These are phyloP conservation scores for Petunia secreta DNA, from an alignment of 257 asterid genomes.

Conservation along the genomic window DNA sequence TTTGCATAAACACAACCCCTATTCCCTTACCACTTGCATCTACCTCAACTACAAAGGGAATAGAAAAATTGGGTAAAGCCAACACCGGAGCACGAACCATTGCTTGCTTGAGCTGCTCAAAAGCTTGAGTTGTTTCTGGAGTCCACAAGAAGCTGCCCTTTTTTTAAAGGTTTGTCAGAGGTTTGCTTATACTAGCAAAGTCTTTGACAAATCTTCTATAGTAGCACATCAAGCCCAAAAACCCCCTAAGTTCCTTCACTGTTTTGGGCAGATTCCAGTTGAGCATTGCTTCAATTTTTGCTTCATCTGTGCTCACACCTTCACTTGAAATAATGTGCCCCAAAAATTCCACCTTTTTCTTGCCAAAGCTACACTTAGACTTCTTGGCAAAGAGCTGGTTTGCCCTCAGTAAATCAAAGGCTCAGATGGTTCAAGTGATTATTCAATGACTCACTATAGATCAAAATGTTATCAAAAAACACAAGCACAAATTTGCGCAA, in stretches of 20 bases:
- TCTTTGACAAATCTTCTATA: background rate
- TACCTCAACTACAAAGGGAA: no score
- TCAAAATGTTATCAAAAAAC: background rate
- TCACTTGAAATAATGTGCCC: background rate
- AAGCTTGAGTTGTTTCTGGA: background rate
- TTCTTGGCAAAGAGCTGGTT: background rate
- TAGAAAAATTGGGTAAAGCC: no score
- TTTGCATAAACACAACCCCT: no score
- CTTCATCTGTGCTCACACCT: no score
- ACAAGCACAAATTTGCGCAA: background rate
- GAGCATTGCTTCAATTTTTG: no score
- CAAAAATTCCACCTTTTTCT: background rate
- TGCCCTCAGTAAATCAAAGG: background rate
- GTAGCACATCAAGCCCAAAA: background rate
- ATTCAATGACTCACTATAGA: background rate
- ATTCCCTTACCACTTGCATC: no score
- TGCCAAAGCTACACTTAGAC: no score
- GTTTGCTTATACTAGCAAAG: background rate
- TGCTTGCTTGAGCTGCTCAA: background rate
- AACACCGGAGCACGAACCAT: background rate
- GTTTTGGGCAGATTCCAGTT: background rate
- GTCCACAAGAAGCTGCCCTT: background rate
- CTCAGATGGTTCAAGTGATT: background rate
- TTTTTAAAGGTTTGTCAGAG: background rate
- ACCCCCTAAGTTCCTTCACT: background rate